Evolutionary conservation across 192 early-diverging fungal genomes (phyloP), one percentile per base, ranked within the genome.

Genomic region (Phlyctochytrium arcticum): DNA sequence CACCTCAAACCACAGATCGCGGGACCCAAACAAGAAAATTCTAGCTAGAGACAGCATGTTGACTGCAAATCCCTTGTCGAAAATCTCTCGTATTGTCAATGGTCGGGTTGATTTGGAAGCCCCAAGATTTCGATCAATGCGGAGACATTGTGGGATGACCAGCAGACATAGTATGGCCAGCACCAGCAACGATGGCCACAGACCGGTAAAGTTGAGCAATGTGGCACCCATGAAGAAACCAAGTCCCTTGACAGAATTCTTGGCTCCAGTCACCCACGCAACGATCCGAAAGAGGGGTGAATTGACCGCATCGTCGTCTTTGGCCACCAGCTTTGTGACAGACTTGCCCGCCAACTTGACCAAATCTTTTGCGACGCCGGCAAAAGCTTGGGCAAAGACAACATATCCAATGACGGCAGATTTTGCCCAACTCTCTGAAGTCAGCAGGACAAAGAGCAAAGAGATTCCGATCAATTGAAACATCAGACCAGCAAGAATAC

Each of bases 181-280:
- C 7, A 80, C 69, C 24, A 63, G 37, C 19, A 80, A 51, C 10
- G 75, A 21, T n/a, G 61, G 68, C 58, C 63, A 62, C 12, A 74
- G 65, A n/a, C 69, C 65, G 15, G 56, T 48, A 5, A 30, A 74
- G 30, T 44, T 70, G 3, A 77, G 29, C 24, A 80, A 34, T 21
- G 68, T 27, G 1, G 75, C 78, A 6, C 78, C 78, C 12, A 36
- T 36, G 50, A 80, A 77, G 48, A 74, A 80, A 29, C 78, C 78
- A 32, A 77, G 60, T 8, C 78, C 78, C 44, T 80, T 80, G 26
- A 80, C 37, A 7, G 71, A 73, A 68, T 80, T 80, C 53, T 80
- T 80, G 23, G 74, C 68, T 10, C 78, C 78, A 0, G 78, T 80
- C 19, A 80, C 48, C 63, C 64, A 72, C 17, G 78, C 75, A 2